Conservation (phyloP, 805 yeast genomes). For the Candida pseudofarinosa region DNA sequence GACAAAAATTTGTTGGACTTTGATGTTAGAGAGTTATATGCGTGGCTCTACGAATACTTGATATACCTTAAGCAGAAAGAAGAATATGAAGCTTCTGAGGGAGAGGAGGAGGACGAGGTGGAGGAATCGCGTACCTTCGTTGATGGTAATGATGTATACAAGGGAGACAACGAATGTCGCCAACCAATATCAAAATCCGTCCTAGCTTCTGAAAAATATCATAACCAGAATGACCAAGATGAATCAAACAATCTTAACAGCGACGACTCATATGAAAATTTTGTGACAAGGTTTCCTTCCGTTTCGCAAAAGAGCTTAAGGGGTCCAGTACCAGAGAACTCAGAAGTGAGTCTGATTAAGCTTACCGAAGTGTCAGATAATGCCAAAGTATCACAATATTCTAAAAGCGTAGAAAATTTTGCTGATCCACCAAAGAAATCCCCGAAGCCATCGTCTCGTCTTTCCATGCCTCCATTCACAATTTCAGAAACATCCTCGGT, state of each 20-base stretch:
- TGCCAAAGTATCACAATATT: neutral
- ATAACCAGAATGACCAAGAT: neutral
- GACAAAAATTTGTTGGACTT: conserved; percentile 28
- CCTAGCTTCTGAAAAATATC: neutral
- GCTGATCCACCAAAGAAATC: neutral
- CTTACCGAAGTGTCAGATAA: neutral
- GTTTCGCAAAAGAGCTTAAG: neutral
- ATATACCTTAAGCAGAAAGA: conserved; percentile 32
- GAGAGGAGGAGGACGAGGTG: neutral
- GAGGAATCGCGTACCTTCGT: too few relatives aligned
- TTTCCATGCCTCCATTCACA: neutral
- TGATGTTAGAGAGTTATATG: conserved; percentile 31
- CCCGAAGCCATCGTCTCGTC: neutral
- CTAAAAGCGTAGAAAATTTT: neutral
- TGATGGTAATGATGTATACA: neutral
- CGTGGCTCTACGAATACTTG: conserved; percentile 38
- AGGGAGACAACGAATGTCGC: conserved; percentile 3
- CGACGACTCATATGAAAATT: conserved; percentile 3
- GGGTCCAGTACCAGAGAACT: neutral
- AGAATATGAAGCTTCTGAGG: conserved; percentile 1
- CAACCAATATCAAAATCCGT: conserved; percentile 1
- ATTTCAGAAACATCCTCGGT: neutral
- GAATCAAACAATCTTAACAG: neutral
- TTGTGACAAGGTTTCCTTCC: conserved; percentile 7
- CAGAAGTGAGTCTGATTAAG: neutral